Base-by-base conservation (phyloP, 768 basidiomycete species). In the Chalciporus chontae region DNA sequence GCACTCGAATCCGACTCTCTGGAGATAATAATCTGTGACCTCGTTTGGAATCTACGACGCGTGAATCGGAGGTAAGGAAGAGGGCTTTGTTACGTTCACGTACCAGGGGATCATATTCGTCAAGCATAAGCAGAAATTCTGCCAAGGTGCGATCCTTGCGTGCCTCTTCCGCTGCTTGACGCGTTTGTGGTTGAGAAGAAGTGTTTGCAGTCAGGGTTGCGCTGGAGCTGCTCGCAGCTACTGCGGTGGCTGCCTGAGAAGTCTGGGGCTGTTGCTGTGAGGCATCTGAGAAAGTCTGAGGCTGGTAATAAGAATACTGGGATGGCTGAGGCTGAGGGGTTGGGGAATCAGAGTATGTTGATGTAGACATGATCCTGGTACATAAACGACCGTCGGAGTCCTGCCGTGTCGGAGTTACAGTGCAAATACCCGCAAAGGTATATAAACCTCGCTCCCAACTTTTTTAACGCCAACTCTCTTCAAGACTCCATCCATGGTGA, bases 11-110 rank as follows among this genome's bases (percentile, higher is more conserved):
- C 95, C 96, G 17, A 94, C 90, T 48, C 87, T 80, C 67, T 98
- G 94, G 10, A 99, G 81, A 71, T 96, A 98, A 68, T 94, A 96
- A 62, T 96, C 92, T 4, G 94, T 96, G 19, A 99, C 92, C 68
- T 98, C 94, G 65, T 93, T 95, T 0, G 95, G 95, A 54, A 98
- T 91, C 94, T 97, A 64, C 10, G 38, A 41, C 5, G 21, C 39
- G 23, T n/a, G 19, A 45, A 29, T 26, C 32, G 39, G 1, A 18
- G 32, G 34, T 13, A 23, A 26, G 26, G 17, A 5, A 44, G 21
- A 10, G 43, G 18, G 27, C 7, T 13, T 31, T 40, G 26, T 6
- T 38, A 39, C n/a, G 5, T 24, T 1, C 19, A 71, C 81, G 50
- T 61, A 95, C 95, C 67, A 98, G 68, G 39, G 95, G 95, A 62